These are phyloP conservation scores for Sclerotinia sclerotiorum DNA, from an alignment of 2,329 filamentous ascomycete genomes.

Conservation along the genomic window DNA sequence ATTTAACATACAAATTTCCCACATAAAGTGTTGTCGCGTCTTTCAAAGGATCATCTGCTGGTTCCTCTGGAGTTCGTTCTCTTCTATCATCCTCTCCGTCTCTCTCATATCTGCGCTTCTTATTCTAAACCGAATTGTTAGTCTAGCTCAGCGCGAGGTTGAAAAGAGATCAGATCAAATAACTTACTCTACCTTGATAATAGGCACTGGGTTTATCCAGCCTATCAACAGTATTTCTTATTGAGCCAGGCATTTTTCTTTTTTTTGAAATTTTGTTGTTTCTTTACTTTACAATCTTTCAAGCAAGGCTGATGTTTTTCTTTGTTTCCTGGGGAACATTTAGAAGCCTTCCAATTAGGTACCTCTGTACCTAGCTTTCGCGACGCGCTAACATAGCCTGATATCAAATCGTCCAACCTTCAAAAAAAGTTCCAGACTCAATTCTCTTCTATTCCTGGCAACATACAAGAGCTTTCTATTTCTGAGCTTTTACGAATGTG, in stretches of 20 bases:
- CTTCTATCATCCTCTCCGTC: conserved; percentile 58
- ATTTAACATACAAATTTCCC: conserved; percentile 74
- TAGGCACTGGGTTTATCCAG: conserved; percentile 95
- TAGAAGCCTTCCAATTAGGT: conserved; percentile 10
- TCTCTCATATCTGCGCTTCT: conserved; percentile 53
- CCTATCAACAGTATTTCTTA: conserved; percentile 77
- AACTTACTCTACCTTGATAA: conserved; percentile 74
- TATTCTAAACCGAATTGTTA: conserved; percentile 48
- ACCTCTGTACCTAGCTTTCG: conserved; percentile 12
- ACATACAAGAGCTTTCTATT: conserved; percentile 24
- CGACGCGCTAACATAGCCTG: conserved; percentile 32
- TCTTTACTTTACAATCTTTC: conserved; percentile 9
- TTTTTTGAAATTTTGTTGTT: conserved; percentile 15
- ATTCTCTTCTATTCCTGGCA: conserved; percentile 21
- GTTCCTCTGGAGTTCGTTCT: conserved; percentile 51
- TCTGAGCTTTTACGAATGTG: conserved; percentile 19
- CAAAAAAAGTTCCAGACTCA: conserved; percentile 28
- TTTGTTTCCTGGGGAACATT: conserved; percentile 24
- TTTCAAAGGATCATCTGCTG: conserved; percentile 72
- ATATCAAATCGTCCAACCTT: conserved; percentile 24
- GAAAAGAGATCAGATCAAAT: conserved; percentile 24
- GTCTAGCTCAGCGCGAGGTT: conserved; percentile 26
- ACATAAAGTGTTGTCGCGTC: conserved; percentile 95
- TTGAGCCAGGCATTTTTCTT: conserved; percentile 36
- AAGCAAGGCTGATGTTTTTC: conserved; percentile 22